Conservation (phyloP, 106 monocot genomes). For the Dioscorea zingiberensis region DNA sequence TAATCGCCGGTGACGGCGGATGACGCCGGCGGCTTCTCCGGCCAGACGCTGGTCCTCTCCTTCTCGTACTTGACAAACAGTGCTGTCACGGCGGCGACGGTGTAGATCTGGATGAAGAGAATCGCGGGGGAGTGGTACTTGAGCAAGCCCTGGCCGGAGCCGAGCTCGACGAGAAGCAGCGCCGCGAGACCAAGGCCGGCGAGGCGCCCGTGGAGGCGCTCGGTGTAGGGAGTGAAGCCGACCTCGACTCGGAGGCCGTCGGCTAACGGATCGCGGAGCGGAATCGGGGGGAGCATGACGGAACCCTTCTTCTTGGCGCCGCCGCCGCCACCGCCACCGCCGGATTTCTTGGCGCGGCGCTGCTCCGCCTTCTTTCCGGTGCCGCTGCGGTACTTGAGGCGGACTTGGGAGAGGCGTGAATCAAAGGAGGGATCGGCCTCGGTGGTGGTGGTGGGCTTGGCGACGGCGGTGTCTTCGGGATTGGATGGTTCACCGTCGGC, state of each 20-base stretch:
- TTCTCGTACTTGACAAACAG: slow-evolving; percentile 74
- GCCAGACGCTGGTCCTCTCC: slow-evolving; percentile 85
- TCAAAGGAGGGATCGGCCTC: slow-evolving; percentile 40
- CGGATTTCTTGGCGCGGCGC: slow-evolving; percentile 36
- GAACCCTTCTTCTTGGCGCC: slow-evolving; percentile 9
- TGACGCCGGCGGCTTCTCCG: slow-evolving; percentile 17
- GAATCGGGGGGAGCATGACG: slow-evolving; percentile 68
- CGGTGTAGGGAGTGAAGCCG: slow-evolving; percentile 80
- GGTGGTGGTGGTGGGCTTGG: background rate
- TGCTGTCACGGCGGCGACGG: slow-evolving; percentile 42
- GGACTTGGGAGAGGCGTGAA: slow-evolving; percentile 41
- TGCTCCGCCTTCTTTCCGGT: slow-evolving; percentile 80
- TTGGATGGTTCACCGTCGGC: slow-evolving; percentile 12
- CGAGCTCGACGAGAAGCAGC: slow-evolving; percentile 79
- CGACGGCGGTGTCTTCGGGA: background rate
- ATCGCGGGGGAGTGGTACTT: slow-evolving; percentile 54
- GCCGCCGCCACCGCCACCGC: background rate
- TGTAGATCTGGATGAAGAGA: slow-evolving; percentile 78
- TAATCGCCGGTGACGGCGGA: slow-evolving; percentile 1
- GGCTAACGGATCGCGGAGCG: slow-evolving; percentile 37
- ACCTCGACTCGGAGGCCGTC: slow-evolving; percentile 55
- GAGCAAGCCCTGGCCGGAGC: slow-evolving; percentile 58
- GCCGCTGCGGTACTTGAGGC: slow-evolving; percentile 79
- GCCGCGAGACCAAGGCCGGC: slow-evolving; percentile 75
- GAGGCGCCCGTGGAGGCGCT: slow-evolving; percentile 64